phyloP scores from a whole-genome alignment of 2,329 filamentous ascomycete genomes.

The Ciborinia camelliae region DNA sequence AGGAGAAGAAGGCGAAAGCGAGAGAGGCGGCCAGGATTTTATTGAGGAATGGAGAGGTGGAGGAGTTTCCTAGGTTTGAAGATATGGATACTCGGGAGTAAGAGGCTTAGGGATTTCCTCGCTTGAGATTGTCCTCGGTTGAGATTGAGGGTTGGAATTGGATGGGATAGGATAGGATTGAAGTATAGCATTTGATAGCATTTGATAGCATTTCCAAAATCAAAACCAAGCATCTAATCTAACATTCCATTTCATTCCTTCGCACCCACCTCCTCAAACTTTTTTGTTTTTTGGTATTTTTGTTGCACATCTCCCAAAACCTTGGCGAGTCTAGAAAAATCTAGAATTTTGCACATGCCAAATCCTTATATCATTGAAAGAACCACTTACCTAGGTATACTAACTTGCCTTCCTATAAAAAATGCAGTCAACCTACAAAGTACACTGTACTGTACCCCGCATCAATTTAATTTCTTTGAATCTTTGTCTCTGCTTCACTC shows the following conservation, averaged over 20 bases:
- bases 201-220: not conserved
- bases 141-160: no score
- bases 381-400: no score
- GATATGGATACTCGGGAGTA: conserved; percentile 6
- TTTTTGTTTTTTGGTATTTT: not conserved
- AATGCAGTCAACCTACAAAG: no score
- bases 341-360: not conserved
- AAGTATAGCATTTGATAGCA: not conserved
- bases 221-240: no score
- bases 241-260: not conserved
- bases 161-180: not conserved
- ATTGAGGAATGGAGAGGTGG: conserved; percentile 1
- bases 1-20: not conserved
- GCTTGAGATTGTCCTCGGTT: not conserved
- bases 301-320: not conserved
- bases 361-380: not conserved
- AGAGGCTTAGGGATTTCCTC: not conserved
- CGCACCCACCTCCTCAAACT: fast-evolving
- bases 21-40: not conserved
- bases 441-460: not conserved
- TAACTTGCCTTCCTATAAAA: no score
- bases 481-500: not conserved
- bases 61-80: conserved; percentile 16
- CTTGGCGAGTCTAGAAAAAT: not conserved
- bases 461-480: not conserved